Percentiles rank a stretch among this genome's conserved stretches.
These are phyloP conservation scores for Lachancea nothofagi DNA, from an alignment of 805 yeast species.

Conservation along the genomic window DNA sequence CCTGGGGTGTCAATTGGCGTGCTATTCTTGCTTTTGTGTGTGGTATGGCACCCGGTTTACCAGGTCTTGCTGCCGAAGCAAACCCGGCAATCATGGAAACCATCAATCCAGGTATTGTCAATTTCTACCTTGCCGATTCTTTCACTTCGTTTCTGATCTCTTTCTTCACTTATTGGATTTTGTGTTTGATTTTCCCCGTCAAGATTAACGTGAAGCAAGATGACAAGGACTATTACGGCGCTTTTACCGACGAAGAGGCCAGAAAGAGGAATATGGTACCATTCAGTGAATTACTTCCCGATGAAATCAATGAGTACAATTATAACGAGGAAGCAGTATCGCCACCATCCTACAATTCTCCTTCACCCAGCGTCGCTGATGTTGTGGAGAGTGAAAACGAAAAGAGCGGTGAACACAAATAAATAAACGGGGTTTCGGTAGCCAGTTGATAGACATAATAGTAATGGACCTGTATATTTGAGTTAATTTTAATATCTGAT, in stretches of 20 bases:
- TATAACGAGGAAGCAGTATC: not conserved
- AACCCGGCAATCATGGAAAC: conserved; percentile 14
- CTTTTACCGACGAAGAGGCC: conserved; percentile 31
- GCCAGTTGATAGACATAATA: conserved; percentile 3
- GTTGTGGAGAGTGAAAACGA: conserved; percentile 12
- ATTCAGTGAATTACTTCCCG: conserved; percentile 26
- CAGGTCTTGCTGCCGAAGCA: conserved; percentile 35
- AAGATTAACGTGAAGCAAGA: conserved; percentile 30
- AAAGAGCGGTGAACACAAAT: conserved; percentile 8
- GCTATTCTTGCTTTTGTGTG: conserved; percentile 36
- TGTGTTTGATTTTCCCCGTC: conserved; percentile 32
- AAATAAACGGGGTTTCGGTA: too few species aligned
- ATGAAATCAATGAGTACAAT: conserved; percentile 17
- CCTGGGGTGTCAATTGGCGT: conserved; percentile 41
- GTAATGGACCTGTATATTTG: too few species aligned
- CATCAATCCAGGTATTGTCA: conserved; percentile 28
- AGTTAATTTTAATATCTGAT: too few species aligned
- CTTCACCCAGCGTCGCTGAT: conserved; percentile 9
- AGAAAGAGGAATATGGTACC: conserved; percentile 29
- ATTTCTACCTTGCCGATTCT: conserved; percentile 36
- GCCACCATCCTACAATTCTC: not conserved
- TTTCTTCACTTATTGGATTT: conserved; percentile 27
- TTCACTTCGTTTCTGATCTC: conserved; percentile 35
- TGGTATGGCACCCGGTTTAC: conserved; percentile 39
- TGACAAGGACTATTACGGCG: conserved; percentile 30